Evolutionary conservation across 805 yeast species (phyloP).

Genomic region (Wickerhamiella azymoides): DNA sequence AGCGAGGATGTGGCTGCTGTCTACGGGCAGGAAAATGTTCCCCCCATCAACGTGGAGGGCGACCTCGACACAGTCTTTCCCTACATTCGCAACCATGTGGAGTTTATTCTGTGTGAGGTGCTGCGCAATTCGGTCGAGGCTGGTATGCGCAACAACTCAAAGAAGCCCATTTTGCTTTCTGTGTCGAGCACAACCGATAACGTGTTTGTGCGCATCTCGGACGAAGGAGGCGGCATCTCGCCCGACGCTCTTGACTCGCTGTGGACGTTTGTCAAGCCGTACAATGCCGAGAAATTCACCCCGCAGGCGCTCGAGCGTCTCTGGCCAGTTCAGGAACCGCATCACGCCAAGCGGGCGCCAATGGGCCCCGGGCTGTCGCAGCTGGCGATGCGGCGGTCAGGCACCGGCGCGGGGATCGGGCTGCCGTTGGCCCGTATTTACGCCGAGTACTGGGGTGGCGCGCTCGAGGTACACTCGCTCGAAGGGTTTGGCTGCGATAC

Average conservation of each 20-base stretch:
- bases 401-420: slow-evolving; percentile 71
- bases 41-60: slow-evolving; percentile 67
- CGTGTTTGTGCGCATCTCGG: slow-evolving; percentile 67
- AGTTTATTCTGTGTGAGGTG: slow-evolving; percentile 76
- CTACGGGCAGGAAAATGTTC: slow-evolving; percentile 28
- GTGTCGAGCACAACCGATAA: slow-evolving; percentile 53
- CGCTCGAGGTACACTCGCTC: slow-evolving; percentile 61
- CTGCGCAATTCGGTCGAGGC: slow-evolving; percentile 77
- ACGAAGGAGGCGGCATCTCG: slow-evolving; percentile 79
- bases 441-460: slow-evolving; percentile 96
- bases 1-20: slow-evolving; percentile 40
- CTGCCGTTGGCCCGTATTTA: slow-evolving; percentile 86
- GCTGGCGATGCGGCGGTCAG: slow-evolving; percentile 58
- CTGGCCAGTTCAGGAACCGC: slow-evolving; percentile 16
- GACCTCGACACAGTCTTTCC: slow-evolving; percentile 53
- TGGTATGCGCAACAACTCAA: slow-evolving; percentile 32
- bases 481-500: slow-evolving; percentile 93
- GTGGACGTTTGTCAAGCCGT: slow-evolving; percentile 65
- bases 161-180: slow-evolving; percentile 58
- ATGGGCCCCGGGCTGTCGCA: slow-evolving; percentile 35
- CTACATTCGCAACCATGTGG: slow-evolving; percentile 74
- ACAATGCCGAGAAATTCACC: slow-evolving; percentile 9
- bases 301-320: slow-evolving; percentile 13
- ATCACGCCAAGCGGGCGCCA: slow-evolving; percentile 1
- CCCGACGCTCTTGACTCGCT: slow-evolving; percentile 43